Base-by-base conservation (phyloP, 2,329 filamentous ascomycete species). In the Boeremia exigua region DNA sequence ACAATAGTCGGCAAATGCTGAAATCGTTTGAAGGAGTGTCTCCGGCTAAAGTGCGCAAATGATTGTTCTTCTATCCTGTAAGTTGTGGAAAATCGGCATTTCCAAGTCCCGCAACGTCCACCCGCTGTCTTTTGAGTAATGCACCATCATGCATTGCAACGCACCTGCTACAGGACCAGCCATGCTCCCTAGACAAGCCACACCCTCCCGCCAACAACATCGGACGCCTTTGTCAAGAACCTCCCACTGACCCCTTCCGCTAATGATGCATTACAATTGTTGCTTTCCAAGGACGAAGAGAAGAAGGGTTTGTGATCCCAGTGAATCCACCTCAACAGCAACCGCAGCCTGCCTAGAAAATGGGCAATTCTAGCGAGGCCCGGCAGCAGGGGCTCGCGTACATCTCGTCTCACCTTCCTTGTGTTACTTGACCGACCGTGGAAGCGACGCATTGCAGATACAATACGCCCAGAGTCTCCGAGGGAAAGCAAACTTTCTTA, bases 401-500 rank as follows among this genome's bases (percentile, higher is more conserved):
- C 40, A 45, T 30, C 30, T 29, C 14, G 38, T 39, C 14, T n/a
- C 29, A 28, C 37, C 36, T 37, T n/a, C 37, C 36, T 37, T n/a
- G 37, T 44, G 33, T 28, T 32, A 11, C 34, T 33, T 25, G 8
- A 42, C 28, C n/a, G 10, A 17, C 29, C 37, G 30, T 38, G 14
- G 47, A 40, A 43, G 15, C 48, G 30, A 47, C 32, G 43, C 53
- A 51, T 32, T 38, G 53, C 53, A 43, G 51, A 39, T 10, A 38
- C 47, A 56, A 34, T 14, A 38, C 47, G 53, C 48, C 48, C 19
- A 43, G 62, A 62, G 62, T 67, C 66, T 67, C 58, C 56, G 54
- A 56, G 19, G 55, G 48, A 56, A 57, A 59, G 48, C 56, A 61
- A 59, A 53, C 33, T 56, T 59, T 44, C 54, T 68, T 68, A 76